Base-by-base conservation (phyloP, 371 early-diverging fungal species). In the Mucor racemosus region DNA sequence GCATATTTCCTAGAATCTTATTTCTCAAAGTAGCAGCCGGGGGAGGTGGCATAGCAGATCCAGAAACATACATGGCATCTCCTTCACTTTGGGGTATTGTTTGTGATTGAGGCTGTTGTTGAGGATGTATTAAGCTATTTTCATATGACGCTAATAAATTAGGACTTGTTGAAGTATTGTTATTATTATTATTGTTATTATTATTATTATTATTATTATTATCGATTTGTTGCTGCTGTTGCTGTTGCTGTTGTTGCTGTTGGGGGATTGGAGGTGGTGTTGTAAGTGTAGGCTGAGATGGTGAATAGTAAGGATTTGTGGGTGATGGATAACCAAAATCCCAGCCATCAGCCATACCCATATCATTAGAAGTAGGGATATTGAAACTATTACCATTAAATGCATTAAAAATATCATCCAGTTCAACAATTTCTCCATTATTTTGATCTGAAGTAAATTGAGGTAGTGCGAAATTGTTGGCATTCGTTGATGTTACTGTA, bases 21-120 rank as follows among this genome's bases (percentile, higher is more conserved):
- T 65, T 78, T 4, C 74, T 66, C 15, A 74, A 31, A 4, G 78
- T 76, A 17, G 73, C 71, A 40, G 72, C 46, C 36, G 80, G 74
- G 7, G 80, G 83, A 8, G 82, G 82, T 56, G 80, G 78, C 62
- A 74, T 58, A 14, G 76, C 34, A 13, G 74, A 60, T n/a, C 64
- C 65, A 9, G 74, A 66, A 9, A 78, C 76, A 65, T 78, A 78
- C 58, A 78, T 57, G 21, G 76, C 75, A 46, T 66, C 65, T 65
- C 33, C 59, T 50, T 48, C 53, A 40, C 33, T 50, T 50, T 46
- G 60, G 54, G 66, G 61, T 56, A 66, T 48, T 48, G 19, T 48
- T 48, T 48, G 48, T 48, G 48, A 9, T 66, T 39, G 60, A 35
- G 62, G 46, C 46, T 46, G 46, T 54, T 40, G 39, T 54, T 53